Evolutionary conservation across 805 yeast genomes (phyloP), one percentile per base, ranked within the genome.

Genomic region (Debaryomyces prosopidis): DNA sequence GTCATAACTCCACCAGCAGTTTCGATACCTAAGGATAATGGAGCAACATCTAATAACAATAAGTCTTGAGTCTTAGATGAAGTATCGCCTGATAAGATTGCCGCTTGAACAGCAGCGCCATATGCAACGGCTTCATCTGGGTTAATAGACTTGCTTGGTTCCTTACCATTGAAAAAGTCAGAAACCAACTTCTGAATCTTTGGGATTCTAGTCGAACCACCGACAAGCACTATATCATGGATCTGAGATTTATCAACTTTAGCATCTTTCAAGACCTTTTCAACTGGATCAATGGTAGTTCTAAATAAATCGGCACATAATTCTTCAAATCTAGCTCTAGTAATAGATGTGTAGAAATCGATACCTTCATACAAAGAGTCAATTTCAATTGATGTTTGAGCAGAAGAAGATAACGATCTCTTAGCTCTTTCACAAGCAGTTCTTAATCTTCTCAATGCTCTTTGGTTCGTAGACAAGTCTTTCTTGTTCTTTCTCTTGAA

Each of bases 71-170:
- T 72, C 68, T 69, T 66, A 20, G 71, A 62, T 18, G 73, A 69
- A 43, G 72, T 66, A 49, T 91, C 97, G 71, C 98, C 98, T 45
- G 96, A 84, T 55, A 92, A 77, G 58, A 92, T 95, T 78, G 98
- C 98, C 47, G 96, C 98, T 79, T 92, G 99, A 53, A 92, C 97
- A 53, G 99, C 97, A 50, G 98, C 98, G 82, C 99, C 99, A 62
- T 85, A 92, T 36, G 98, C 99, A 64, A 92, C 98, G 68, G 99
- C 99, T 80, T 92, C 99, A 76, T 92, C 99, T 53, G 99, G 98
- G 79, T 92, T 92, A 65, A 92, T 92, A 62, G 96, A 92, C 82
- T 91, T 92, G 57, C 96, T 89, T 55, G 96, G 92, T 75, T 90
- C 90, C 81, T 94, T 92, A 62, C 96, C 96, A 63, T 86, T 84